Base-by-base conservation (phyloP, 2,329 filamentous ascomycete species). In the Aspergillus texensis region DNA sequence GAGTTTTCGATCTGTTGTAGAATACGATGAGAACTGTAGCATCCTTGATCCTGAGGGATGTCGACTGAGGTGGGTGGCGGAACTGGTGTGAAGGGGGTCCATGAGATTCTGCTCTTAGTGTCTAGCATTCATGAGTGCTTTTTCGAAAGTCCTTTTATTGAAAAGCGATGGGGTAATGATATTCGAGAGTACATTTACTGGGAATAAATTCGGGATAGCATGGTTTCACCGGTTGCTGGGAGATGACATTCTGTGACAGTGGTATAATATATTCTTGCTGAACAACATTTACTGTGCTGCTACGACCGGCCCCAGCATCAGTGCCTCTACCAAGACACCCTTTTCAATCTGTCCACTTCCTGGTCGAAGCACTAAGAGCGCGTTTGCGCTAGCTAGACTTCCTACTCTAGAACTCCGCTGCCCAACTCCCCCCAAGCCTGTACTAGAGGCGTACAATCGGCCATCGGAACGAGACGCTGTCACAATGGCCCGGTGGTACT, bases 321-420 rank as follows among this genome's bases (percentile, higher is more conserved):
- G 79, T 11, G 93, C 94, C 65, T 94, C 88, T 4, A 93, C 88
- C 71, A 83, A 87, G 58, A 86, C 80, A 0, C 93, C 93, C 74
- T 91, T 91, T 54, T 81, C 83, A 61, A 93, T 74, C n/a, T 82
- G 83, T 6, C 87, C 88, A 39, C 68, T 70, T 12, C 77, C 78
- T 4, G 77, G 70, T 45, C 69, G 71, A 32, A 88, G 82, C 2
- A 90, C 91, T 28, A 98, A 79, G 71, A 99, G 78, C 4, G 91
- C 93, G 81, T 99, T 99, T 3, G 95, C 94, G 24, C 91, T 89
- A 65, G 90, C 91, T 69, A 98, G 83, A 77, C 94, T 98, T 0
- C 93, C 93, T 2, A 99, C 93, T 65, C 89, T 87, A 19, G 92
- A 96, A 76, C 94, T 98, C 58, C 95, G 85, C 81, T 99, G 95